phyloP scores from a whole-genome alignment of 2,329 filamentous ascomycete genomes.

The Coniella vitis region DNA sequence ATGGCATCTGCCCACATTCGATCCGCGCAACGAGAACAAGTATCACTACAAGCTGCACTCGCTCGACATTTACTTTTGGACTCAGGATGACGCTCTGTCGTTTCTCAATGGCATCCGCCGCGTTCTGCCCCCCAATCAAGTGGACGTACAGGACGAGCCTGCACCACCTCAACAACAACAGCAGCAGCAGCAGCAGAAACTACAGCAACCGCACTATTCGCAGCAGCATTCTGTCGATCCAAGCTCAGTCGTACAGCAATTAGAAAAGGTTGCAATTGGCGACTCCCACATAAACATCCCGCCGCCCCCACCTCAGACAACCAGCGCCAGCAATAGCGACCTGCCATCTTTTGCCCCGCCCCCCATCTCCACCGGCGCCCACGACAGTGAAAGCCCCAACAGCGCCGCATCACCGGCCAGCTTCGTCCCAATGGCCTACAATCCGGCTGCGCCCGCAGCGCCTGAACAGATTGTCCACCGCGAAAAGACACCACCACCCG shows the following conservation, averaged over 20 bases:
- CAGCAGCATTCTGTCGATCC: conserved; percentile 39
- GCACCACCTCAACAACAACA: conserved; percentile 34
- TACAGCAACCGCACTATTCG: conserved; percentile 29
- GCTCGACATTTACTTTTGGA: conserved; percentile 76
- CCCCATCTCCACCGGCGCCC: conserved; percentile 30
- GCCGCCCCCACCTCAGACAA: conserved; percentile 14
- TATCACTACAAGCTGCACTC: conserved; percentile 74
- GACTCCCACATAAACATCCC: conserved; percentile 37
- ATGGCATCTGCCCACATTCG: conserved; percentile 70
- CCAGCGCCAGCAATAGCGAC: conserved; percentile 17
- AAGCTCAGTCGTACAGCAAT: conserved; percentile 65
- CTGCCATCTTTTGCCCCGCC: conserved; percentile 34
- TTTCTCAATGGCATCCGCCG: conserved; percentile 63
- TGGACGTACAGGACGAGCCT: conserved; percentile 61
- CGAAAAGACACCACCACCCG: conserved; percentile 74
- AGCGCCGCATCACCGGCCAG: conserved; percentile 26
- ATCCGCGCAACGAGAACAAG: conserved; percentile 66
- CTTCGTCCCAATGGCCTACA: conserved; percentile 65
- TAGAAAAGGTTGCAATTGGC: conserved; percentile 65
- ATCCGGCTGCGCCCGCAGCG: conserved; percentile 69
- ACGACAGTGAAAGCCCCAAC: conserved; percentile 24
- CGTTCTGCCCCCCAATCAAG: conserved; percentile 53
- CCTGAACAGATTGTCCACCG: conserved; percentile 65
- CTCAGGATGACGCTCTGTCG: conserved; percentile 60
- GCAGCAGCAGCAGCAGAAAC: conserved; percentile 29